phyloP scores from a whole-genome alignment of 2,329 filamentous ascomycete genomes.

The Trichoderma koningii region DNA sequence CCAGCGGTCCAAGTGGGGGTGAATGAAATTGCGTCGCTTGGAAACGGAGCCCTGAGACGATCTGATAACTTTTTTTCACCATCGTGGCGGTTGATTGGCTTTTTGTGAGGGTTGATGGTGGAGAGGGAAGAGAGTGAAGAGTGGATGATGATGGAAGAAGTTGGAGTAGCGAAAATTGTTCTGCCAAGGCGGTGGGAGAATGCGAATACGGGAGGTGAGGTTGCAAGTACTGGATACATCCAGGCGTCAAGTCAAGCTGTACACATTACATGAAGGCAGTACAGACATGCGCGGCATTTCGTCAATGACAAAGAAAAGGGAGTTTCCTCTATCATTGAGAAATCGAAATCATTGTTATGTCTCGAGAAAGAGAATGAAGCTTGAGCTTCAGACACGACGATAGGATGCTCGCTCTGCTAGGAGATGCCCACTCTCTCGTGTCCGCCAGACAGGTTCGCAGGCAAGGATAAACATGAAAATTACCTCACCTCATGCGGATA shows the following conservation, averaged over 20 bases:
- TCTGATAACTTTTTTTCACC: slow-evolving; percentile 25
- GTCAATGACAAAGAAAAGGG: too few species aligned
- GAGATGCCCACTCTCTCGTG: neutral
- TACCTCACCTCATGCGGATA: slow-evolving; percentile 12
- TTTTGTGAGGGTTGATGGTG: slow-evolving; percentile 1
- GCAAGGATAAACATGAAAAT: neutral
- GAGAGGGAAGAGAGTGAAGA: neutral
- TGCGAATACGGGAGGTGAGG: neutral
- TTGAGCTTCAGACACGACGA: too few species aligned
- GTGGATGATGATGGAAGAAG: neutral
- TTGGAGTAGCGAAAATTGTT: slow-evolving; percentile 7
- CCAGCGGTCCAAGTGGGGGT: neutral
- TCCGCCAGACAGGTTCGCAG: neutral
- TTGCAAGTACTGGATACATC: neutral
- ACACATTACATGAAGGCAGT: too few species aligned
- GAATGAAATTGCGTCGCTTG: neutral
- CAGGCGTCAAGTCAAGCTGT: neutral
- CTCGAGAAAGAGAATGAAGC: too few species aligned
- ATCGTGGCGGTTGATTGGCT: slow-evolving; percentile 2
- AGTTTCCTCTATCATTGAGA: too few species aligned
- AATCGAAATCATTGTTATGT: too few species aligned
- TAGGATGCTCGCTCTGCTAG: too few species aligned
- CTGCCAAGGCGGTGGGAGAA: neutral
- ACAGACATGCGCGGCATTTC: too few species aligned
- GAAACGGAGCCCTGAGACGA: slow-evolving; percentile 1